Evolutionary conservation across 192 early-diverging fungal genomes (phyloP).

Genomic region (Cladochytrium replicatum): DNA sequence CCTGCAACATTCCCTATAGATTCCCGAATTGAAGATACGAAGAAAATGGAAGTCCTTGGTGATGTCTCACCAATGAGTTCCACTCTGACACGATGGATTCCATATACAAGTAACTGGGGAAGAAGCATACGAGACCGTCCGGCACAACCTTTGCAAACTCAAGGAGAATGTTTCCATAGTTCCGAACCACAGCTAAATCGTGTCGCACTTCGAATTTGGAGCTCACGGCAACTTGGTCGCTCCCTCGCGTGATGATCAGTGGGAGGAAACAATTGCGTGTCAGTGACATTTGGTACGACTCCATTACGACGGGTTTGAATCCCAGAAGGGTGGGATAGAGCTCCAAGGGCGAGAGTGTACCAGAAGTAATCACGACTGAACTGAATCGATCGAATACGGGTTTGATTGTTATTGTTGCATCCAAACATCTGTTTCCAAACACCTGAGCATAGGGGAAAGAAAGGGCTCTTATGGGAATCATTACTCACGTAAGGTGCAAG

Average conservation of each 20-base stretch:
- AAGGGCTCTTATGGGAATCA: conserved; percentile 1
- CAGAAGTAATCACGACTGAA: conserved; percentile 95
- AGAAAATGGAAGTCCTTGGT: neutral
- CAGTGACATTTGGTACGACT: conserved; percentile 95
- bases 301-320: conserved; percentile 76
- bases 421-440: conserved; percentile 76
- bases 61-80: conserved; percentile 79
- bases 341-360: conserved; percentile 97
- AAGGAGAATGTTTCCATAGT: conserved; percentile 94
- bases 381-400: conserved; percentile 95
- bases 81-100: conserved; percentile 96
- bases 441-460: neutral
- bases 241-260: conserved; percentile 89
- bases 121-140: conserved; percentile 96
- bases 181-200: conserved; percentile 96
- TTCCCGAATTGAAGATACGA: neutral
- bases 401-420: conserved; percentile 90
- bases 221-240: conserved; percentile 96
- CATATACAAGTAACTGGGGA: conserved; percentile 98
- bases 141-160: conserved; percentile 91
- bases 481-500: conserved; percentile 66
- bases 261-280: conserved; percentile 92
- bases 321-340: conserved; percentile 94
- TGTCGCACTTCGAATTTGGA: conserved; percentile 98
- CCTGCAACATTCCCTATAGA: conserved; percentile 74